Conservation (phyloP, 495 filamentous ascomycete species). For the Daldinia childiae region DNA sequence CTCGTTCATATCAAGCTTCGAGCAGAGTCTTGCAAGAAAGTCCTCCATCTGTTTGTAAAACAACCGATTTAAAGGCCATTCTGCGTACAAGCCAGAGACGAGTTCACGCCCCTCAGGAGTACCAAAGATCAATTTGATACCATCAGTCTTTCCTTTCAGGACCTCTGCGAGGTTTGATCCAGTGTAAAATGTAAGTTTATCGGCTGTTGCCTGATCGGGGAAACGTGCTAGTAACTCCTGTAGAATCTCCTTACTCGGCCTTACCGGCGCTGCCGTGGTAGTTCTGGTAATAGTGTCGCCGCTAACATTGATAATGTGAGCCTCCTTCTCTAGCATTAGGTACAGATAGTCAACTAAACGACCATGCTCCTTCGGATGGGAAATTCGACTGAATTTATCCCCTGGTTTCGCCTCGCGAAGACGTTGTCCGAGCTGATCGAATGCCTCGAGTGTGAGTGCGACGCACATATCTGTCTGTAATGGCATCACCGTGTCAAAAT, state of each 20-base stretch:
- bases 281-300: slow-evolving; percentile 55
- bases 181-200: slow-evolving; percentile 56
- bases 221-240: slow-evolving; percentile 48
- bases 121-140: slow-evolving; percentile 60
- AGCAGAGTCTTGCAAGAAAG: slow-evolving; percentile 50
- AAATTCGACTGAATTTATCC: slow-evolving; percentile 50
- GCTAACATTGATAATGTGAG: slow-evolving; percentile 52
- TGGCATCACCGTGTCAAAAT: slow-evolving; percentile 46
- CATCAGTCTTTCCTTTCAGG: slow-evolving; percentile 56
- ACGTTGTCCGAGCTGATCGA: slow-evolving; percentile 54
- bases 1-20: slow-evolving; percentile 36
- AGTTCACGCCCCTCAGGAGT: slow-evolving; percentile 56
- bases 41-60: slow-evolving; percentile 56
- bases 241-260: slow-evolving; percentile 49
- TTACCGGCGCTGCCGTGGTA: slow-evolving; percentile 44
- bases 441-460: slow-evolving; percentile 55
- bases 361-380: slow-evolving; percentile 50
- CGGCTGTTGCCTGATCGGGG: slow-evolving; percentile 52
- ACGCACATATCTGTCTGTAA: slow-evolving; percentile 53
- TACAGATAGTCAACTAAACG: slow-evolving; percentile 57
- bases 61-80: slow-evolving; percentile 53
- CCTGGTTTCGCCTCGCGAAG: slow-evolving; percentile 46
- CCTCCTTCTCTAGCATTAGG: slow-evolving; percentile 54
- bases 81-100: slow-evolving; percentile 56
- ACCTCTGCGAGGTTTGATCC: slow-evolving; percentile 56